Evolutionary conservation across 1,139 yeast species (phyloP), one percentile per base, ranked within the genome.

Genomic region (Debaryomyces udenii): DNA sequence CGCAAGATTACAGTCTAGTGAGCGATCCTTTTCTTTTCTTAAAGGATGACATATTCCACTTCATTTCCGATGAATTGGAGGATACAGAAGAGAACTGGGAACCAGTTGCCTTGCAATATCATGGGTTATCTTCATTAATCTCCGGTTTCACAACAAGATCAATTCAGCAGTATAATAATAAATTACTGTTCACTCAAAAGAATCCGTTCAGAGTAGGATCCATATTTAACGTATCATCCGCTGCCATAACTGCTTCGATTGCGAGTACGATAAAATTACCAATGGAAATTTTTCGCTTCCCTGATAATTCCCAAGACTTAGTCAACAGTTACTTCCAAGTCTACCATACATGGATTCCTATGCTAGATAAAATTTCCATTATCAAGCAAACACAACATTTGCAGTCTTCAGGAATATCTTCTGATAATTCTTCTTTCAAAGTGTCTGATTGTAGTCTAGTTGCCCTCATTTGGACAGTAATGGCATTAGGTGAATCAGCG

Each of bases 141-240:
- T 56, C 61, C 1, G 62, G 62, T 7, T 59, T 59, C 39, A 49
- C 60, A 14, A 36, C 46, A 6, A 35, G 35, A 16, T 34, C 52
- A n/a, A 45, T 50, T 17, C 37, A 40, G 13, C 36, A 45, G 9
- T 50, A 47, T 38, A 47, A 41, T 31, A 33, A 29, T 16, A 40
- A 35, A 9, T 23, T 47, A 6, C 35, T 35, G 3, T 10, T 32
- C 11, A 17, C 23, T 27, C 35, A 38, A 27, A 33, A 35, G 15
- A 40, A 41, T 14, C 62, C 63, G 11, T 59, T 58, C 35, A 41
- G 60, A 31, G 62, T 59, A 16, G 61, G 60, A 1, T 55, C 62
- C 9, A 55, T 59, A 9, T 59, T 58, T 42, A 52, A 56, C 39
- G 43, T 59, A 4, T 49, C 56, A 9, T 56, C 61, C 17, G 47